phyloP scores from a whole-genome alignment of 2,329 filamentous ascomycete species.

The Coniella vitis region DNA sequence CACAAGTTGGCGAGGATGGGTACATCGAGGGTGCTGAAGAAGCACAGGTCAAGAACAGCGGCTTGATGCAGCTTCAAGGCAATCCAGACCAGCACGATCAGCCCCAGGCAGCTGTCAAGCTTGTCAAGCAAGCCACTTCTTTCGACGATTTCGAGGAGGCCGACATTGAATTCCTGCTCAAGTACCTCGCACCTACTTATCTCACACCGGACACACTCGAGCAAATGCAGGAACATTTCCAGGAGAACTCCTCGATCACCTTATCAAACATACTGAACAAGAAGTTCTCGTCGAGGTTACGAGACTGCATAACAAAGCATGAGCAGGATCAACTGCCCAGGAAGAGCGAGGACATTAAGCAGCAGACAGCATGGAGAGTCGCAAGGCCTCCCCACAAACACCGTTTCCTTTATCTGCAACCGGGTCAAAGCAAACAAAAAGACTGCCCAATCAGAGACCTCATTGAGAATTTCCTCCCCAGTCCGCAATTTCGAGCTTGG shows the following conservation, averaged over 20 bases:
- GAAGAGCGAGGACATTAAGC: slow-evolving; percentile 50
- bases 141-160: slow-evolving; percentile 59
- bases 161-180: slow-evolving; percentile 83
- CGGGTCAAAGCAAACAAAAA: slow-evolving; percentile 33
- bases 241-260: slow-evolving; percentile 76
- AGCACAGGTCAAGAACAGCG: slow-evolving; percentile 80
- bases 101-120: slow-evolving; percentile 57
- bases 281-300: slow-evolving; percentile 69
- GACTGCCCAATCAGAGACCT: slow-evolving; percentile 66
- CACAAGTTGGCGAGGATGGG: slow-evolving; percentile 87
- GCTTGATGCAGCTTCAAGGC: slow-evolving; percentile 85
- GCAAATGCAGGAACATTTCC: slow-evolving; percentile 71
- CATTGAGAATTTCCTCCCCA: slow-evolving; percentile 75
- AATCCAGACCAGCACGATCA: slow-evolving; percentile 85
- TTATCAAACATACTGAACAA: slow-evolving; percentile 71
- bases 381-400: slow-evolving; percentile 92
- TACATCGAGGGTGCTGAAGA: slow-evolving; percentile 85
- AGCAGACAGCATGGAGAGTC: slow-evolving; percentile 60
- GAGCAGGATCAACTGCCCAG: slow-evolving; percentile 45
- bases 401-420: slow-evolving; percentile 76
- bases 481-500: slow-evolving; percentile 82
- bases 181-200: slow-evolving; percentile 85
- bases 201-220: slow-evolving; percentile 87
- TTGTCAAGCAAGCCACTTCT: slow-evolving; percentile 31
- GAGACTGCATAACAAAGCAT: slow-evolving; percentile 60